Percentiles rank a stretch among this genome's conserved stretches.
Conservation (phyloP, 2,329 filamentous ascomycete species). For the Cadophora malorum region DNA sequence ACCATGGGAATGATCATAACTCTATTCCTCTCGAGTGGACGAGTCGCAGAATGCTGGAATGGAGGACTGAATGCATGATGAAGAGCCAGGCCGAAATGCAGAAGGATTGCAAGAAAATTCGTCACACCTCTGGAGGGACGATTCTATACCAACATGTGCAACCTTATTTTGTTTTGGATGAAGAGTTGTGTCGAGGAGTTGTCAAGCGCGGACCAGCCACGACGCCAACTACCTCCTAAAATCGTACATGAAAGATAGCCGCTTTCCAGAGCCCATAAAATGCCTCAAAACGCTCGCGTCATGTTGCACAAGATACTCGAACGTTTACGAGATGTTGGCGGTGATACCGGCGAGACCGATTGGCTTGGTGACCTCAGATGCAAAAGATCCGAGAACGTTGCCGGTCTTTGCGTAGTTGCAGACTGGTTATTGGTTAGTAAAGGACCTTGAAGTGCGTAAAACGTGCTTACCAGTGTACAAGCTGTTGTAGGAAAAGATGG, state of each 20-base stretch:
- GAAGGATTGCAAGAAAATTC: slow-evolving; percentile 29
- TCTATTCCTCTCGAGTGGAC: slow-evolving; percentile 1
- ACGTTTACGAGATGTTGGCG: slow-evolving; percentile 34
- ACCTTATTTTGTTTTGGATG: slow-evolving; percentile 24
- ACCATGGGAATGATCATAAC: slow-evolving; percentile 13
- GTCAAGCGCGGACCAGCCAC: slow-evolving; percentile 31
- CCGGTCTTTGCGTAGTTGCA: slow-evolving; percentile 45
- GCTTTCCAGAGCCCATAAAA: slow-evolving; percentile 36
- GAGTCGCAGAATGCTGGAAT: slow-evolving; percentile 10
- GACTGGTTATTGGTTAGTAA: slow-evolving; percentile 44
- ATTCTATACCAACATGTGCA: slow-evolving; percentile 30
- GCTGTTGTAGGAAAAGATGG: slow-evolving; percentile 81
- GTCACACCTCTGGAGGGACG: slow-evolving; percentile 30
- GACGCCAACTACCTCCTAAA: slow-evolving; percentile 33
- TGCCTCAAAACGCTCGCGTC: slow-evolving; percentile 15
- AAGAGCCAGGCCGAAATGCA: slow-evolving; percentile 24
- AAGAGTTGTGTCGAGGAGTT: slow-evolving; percentile 30
- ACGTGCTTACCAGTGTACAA: slow-evolving; percentile 67
- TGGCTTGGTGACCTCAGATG: slow-evolving; percentile 55
- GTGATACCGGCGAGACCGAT: slow-evolving; percentile 47
- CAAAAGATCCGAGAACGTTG: slow-evolving; percentile 62
- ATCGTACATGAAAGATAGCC: slow-evolving; percentile 36
- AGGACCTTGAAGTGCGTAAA: not conserved
- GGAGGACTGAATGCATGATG: slow-evolving; percentile 12
- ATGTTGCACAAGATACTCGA: slow-evolving; percentile 21